Evolutionary conservation across 352 stramenopile species (phyloP).

Genomic region (Thraustochytrium sp.): DNA sequence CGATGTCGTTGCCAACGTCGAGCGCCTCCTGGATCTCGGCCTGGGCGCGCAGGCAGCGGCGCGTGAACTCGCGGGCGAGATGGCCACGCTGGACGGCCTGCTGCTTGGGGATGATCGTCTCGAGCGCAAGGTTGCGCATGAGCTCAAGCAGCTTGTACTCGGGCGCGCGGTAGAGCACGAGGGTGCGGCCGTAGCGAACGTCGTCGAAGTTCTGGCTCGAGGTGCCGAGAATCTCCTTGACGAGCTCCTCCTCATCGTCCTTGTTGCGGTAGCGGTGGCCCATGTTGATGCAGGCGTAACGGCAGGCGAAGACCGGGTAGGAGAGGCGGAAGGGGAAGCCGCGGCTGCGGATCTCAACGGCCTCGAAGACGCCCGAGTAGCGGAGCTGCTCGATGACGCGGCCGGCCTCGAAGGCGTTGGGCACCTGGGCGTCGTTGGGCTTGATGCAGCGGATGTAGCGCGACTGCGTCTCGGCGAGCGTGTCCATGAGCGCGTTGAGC

Average conservation of each 20-base stretch:
- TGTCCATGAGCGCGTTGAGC: slow-evolving; percentile 81
- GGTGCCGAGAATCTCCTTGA: slow-evolving; percentile 24
- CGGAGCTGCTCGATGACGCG: slow-evolving; percentile 87
- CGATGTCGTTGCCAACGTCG: slow-evolving; percentile 30
- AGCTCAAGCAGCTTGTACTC: slow-evolving; percentile 57
- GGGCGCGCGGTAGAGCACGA: slow-evolving; percentile 55
- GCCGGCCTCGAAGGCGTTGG: slow-evolving; percentile 74
- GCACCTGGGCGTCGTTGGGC: slow-evolving; percentile 90
- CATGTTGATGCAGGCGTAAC: slow-evolving; percentile 44
- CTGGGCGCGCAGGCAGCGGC: not conserved
- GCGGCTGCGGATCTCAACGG: slow-evolving; percentile 90
- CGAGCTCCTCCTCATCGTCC: not conserved
- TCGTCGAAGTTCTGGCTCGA: slow-evolving; percentile 51
- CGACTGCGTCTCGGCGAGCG: slow-evolving; percentile 84
- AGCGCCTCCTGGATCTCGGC: not conserved
- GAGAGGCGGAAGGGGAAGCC: slow-evolving; percentile 94
- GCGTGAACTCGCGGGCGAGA: slow-evolving; percentile 33
- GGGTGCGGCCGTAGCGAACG: slow-evolving; percentile 53
- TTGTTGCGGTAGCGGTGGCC: slow-evolving; percentile 39
- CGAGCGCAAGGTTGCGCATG: slow-evolving; percentile 53
- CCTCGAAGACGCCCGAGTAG: slow-evolving; percentile 96
- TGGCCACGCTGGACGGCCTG: slow-evolving; percentile 43
- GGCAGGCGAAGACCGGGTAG: slow-evolving; percentile 62
- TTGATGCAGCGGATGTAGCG: slow-evolving; percentile 99
- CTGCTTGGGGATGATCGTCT: slow-evolving; percentile 51